Evolutionary conservation across 2,329 filamentous ascomycete genomes (phyloP), one percentile per base, ranked within the genome.

Genomic region (Colletotrichum gigasporum): DNA sequence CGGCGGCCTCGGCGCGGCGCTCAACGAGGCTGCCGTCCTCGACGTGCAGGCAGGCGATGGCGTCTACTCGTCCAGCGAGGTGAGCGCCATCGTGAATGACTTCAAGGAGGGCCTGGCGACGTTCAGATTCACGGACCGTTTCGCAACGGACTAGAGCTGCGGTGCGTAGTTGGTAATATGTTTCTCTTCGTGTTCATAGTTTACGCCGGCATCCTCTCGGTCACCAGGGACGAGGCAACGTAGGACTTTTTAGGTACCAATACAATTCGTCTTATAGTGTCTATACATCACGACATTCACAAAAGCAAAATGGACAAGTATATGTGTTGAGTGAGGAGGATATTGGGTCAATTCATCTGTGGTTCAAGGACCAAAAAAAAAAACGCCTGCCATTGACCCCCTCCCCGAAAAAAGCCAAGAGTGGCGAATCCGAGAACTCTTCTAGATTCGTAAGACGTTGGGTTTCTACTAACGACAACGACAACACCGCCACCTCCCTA

Each of bases 111-210:
- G 89, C 0, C 76, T 93, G 69, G 81, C 80, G 61, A 85, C 78
- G 3, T 93, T 90, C 68, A 90, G 87, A 78, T 92, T 91, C 70
- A 79, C 89, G 32, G 83, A 87, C 65, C 82, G 90, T 3, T 92
- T 90, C 70, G 80, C 87, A 1, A 48, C 87, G 67, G 90, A 91
- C 39, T 60, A 51, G 52, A 44, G 12, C 6, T 63, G 63, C 51
- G 16, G 24, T 18, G 22, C 28, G 22, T 44, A 26, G 34, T 24
- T 20, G 35, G 12, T 12, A 20, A 16, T 1, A 2, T 30, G 30
- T 39, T 39, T 64, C 22, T 61, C 30, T 60, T 60, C 55, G 12
- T 54, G 61, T 48, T 5, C 20, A 61, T 64, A 60, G 34, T 51
- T 51, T 34, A 45, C 16, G 58, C n/a, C 45, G 3, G 5, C 22